A percentile compares a stretch with the other conserved stretches of the same genome.
phyloP scores from a whole-genome alignment of 208 protist species.

The Leishmania mexicana region DNA sequence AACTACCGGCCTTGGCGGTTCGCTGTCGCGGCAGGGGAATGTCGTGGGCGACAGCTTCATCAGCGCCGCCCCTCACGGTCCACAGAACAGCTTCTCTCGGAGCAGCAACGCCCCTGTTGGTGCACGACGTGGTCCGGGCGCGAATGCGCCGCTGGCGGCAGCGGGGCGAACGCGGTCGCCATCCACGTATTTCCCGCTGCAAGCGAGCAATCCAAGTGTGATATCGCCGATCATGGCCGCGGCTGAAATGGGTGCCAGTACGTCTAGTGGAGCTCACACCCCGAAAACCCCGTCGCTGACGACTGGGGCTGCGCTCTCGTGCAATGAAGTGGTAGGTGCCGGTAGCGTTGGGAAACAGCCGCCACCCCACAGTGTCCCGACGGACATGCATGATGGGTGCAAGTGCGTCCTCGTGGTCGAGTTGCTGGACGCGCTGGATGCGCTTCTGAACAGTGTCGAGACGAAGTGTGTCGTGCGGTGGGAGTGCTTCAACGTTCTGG shows the following conservation, averaged over 20 bases:
- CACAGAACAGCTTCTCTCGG: slow-evolving; percentile 5
- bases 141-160: background rate
- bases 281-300: background rate
- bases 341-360: background rate
- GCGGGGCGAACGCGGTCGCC: background rate
- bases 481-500: slow-evolving; percentile 65
- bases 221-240: background rate
- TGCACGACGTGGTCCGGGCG: background rate
- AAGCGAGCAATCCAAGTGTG: background rate
- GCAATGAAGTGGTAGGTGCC: background rate
- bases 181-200: background rate
- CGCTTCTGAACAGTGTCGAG: slow-evolving; percentile 56
- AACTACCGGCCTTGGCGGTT: background rate
- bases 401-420: slow-evolving; percentile 42
- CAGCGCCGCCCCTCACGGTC: background rate
- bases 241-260: background rate
- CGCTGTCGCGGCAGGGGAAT: background rate
- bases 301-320: background rate
- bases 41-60: slow-evolving; percentile 6
- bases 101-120: background rate
- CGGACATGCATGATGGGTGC: slow-evolving; percentile 21
- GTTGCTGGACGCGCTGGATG: slow-evolving; percentile 62
- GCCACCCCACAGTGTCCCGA: background rate
- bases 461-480: slow-evolving; percentile 62
- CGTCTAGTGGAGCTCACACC: background rate